Evolutionary conservation across 2,329 filamentous ascomycete species (phyloP).

Genomic region (Dactylellina leptospora): DNA sequence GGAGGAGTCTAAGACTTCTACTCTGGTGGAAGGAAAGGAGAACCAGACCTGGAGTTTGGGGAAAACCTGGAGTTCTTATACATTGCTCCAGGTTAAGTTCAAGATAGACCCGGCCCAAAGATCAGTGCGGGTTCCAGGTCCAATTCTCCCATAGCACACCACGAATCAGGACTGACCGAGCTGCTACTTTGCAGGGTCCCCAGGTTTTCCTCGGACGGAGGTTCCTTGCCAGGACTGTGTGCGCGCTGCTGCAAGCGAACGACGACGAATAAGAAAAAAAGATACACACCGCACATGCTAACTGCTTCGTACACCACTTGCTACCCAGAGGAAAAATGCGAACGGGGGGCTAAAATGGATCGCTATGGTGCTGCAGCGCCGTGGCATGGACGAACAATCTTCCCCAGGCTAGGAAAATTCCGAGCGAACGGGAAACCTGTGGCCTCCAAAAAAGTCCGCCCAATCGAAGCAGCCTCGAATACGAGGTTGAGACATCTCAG

Average conservation of each 20-base stretch:
- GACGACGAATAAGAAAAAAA: conserved; percentile 26
- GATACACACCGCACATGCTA: conserved; percentile 21
- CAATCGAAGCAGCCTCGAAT: conserved; percentile 50
- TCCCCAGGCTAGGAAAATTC: conserved; percentile 46
- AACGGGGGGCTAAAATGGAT: conserved; percentile 43
- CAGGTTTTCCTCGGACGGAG: conserved; percentile 53
- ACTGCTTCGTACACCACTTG: too few relatives aligned
- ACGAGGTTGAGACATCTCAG: conserved; percentile 46
- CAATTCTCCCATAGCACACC: conserved; percentile 51
- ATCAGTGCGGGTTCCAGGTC: conserved; percentile 53
- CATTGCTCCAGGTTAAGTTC: conserved; percentile 47
- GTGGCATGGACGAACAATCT: conserved; percentile 18
- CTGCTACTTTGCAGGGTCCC: conserved; percentile 45
- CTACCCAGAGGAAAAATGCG: not conserved
- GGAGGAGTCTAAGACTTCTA: conserved; percentile 49
- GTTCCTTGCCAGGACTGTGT: conserved; percentile 44
- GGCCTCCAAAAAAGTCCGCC: conserved; percentile 48
- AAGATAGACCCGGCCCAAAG: conserved; percentile 35
- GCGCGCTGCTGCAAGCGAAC: conserved; percentile 50
- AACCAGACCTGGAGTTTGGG: conserved; percentile 36
- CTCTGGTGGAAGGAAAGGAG: conserved; percentile 36
- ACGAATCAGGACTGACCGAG: conserved; percentile 50
- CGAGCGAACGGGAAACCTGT: conserved; percentile 44
- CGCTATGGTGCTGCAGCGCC: not conserved
- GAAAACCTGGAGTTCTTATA: conserved; percentile 54